Evolutionary conservation across 192 early-diverging fungal species (phyloP), one percentile per base, ranked within the genome.

Genomic region (Rhizoclosmatium sp.): DNA sequence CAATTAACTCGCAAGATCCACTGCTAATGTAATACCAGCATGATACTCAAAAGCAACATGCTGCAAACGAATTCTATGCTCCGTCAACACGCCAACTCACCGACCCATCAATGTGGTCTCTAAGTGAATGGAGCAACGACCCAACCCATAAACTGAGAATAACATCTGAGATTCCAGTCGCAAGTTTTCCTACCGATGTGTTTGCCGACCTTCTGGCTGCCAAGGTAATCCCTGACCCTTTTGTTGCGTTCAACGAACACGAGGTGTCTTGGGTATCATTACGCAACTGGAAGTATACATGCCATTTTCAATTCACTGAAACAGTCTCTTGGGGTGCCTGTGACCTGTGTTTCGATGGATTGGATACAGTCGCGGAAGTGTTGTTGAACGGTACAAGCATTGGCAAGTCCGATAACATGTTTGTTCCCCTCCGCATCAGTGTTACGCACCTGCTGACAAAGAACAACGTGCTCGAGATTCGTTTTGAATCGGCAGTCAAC

Each of bases 281-380:
- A 3, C 23, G 19, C 4, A 42, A 71, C 49, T 71, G 65, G 54
- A 78, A 60, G 46, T 51, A 74, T 54, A 40, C 7, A 47, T 16
- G 39, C 71, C 45, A 14, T 39, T 71, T 71, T 42, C 60, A 62
- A 62, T 21, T 19, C 21, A 62, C 21, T 7, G 7, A 62, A 9
- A 62, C 60, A 31, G 39, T 40, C 54, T 56, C 54, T n/a, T 31
- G 31, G 31, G 31, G 31, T 31, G 31, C 31, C 54, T 14, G 10
- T 14, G 40, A 46, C 12, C 45, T 89, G 4, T 71, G 75, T 39
- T 86, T 85, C 65, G 88, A 89, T 65, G 88, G 88, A 1, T 62
- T 89, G 2, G 88, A 89, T 64, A 88, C 88, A 2, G 56, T 87
- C 59, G 84, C 89, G 7, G 79, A 60, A 41, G 73, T 90, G 40